Evolutionary conservation across 345 rosid species (phyloP).

Genomic region (Mangifera indica): DNA sequence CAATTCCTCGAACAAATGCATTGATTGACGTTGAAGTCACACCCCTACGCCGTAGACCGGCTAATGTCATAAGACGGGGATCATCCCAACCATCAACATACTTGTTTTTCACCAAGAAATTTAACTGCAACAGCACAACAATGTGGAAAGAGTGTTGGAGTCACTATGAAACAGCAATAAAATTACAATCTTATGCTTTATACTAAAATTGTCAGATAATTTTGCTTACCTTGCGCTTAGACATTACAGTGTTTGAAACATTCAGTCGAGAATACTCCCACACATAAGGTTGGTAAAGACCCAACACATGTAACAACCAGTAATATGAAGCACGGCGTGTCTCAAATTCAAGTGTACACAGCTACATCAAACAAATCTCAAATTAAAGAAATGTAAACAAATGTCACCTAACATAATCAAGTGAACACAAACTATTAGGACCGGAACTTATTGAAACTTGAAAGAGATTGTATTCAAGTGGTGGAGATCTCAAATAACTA

Average conservation of each 20-base stretch:
- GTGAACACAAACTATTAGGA: too few species aligned
- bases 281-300: conserved; percentile 67
- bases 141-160: conserved; percentile 3
- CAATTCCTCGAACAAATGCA: conserved; percentile 88
- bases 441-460: too few species aligned
- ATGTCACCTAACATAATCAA: background rate
- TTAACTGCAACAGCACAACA: conserved; percentile 53
- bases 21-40: conserved; percentile 83
- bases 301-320: conserved; percentile 80
- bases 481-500: background rate
- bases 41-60: conserved; percentile 93
- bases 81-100: conserved; percentile 99
- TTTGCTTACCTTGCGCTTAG: conserved; percentile 82
- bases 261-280: conserved; percentile 91
- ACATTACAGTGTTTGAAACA: conserved; percentile 92
- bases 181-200: conserved; percentile 7
- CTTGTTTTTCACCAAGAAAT: conserved; percentile 73
- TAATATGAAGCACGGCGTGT: conserved; percentile 95
- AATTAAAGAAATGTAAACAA: background rate
- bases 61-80: conserved; percentile 94
- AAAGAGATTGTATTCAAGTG: background rate
- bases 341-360: conserved; percentile 79
- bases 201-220: conserved; percentile 3
- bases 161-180: background rate
- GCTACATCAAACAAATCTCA: conserved; percentile 33